Conservation (phyloP, 2,329 filamentous ascomycete species). For the Penicillium sp. region DNA sequence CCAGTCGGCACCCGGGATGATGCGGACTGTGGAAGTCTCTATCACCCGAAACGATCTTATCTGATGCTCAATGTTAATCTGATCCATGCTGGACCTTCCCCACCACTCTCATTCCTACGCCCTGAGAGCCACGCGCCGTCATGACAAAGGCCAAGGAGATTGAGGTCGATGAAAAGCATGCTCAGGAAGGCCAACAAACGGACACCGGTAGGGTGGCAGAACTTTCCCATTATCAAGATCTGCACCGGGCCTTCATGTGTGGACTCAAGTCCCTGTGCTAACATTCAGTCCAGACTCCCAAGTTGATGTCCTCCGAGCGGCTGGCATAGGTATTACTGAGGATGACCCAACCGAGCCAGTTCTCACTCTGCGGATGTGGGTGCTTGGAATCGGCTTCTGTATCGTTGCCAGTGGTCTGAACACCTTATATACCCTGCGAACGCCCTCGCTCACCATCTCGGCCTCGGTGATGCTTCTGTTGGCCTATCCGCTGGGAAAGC, state of each 20-base stretch:
- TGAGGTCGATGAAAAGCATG: neutral
- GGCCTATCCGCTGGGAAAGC: constrained; percentile 41
- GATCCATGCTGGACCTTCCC: constrained; percentile 16
- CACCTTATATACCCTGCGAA: constrained; percentile 40
- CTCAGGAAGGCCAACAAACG: neutral
- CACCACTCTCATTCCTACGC: constrained; percentile 31
- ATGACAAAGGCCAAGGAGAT: neutral
- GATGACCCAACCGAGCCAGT: neutral
- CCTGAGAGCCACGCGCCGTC: constrained; percentile 35
- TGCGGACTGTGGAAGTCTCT: neutral
- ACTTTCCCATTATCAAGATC: neutral
- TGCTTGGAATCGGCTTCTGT: neutral
- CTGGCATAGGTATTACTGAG: neutral
- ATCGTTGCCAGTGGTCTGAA: neutral
- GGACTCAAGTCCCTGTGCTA: neutral
- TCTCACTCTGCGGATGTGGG: neutral
- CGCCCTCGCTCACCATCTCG: constrained; percentile 33
- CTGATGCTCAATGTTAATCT: constrained; percentile 29
- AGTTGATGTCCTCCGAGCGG: neutral
- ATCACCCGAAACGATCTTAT: constrained; percentile 20
- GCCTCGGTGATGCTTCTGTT: constrained; percentile 39
- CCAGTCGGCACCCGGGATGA: neutral
- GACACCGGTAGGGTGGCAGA: neutral
- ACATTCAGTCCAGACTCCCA: neutral
- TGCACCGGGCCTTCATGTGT: too few species aligned